These are phyloP conservation scores for Diplodia corticola DNA, from an alignment of 2,329 filamentous ascomycete genomes.

Conservation along the genomic window DNA sequence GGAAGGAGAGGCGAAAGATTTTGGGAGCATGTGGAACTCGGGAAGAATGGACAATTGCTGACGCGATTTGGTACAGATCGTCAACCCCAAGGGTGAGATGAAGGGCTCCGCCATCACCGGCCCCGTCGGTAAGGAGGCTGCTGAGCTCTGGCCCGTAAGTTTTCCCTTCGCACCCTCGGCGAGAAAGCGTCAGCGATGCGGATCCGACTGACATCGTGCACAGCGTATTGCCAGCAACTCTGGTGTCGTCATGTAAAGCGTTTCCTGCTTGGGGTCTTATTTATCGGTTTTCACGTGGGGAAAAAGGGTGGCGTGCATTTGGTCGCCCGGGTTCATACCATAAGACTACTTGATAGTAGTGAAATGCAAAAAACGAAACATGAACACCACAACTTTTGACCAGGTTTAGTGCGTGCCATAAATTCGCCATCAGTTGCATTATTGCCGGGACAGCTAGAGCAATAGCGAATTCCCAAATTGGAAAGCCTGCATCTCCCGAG, in stretches of 20 bases:
- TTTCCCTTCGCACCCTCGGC: background rate
- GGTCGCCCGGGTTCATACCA: slow-evolving; percentile 24
- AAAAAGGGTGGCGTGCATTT: slow-evolving; percentile 24
- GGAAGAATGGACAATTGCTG: slow-evolving; percentile 24
- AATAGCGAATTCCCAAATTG: background rate
- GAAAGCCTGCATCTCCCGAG: background rate
- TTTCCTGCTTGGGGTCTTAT: slow-evolving; percentile 21
- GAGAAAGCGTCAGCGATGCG: background rate
- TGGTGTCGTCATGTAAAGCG: slow-evolving; percentile 95
- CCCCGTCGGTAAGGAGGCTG: slow-evolving; percentile 98
- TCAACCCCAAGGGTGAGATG: slow-evolving; percentile 99
- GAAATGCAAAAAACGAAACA: slow-evolving; percentile 22
- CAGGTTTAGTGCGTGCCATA: background rate
- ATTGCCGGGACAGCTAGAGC: background rate
- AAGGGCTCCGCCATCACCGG: slow-evolving; percentile 99
- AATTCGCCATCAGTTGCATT: background rate
- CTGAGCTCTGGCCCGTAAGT: slow-evolving; percentile 97
- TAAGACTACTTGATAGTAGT: slow-evolving; percentile 21
- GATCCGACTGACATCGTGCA: slow-evolving; percentile 34
- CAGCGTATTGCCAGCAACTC: slow-evolving; percentile 99
- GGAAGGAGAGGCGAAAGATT: background rate
- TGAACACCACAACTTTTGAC: slow-evolving; percentile 18
- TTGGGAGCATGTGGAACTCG: background rate
- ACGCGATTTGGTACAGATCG: slow-evolving; percentile 63
- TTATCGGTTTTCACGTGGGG: slow-evolving; percentile 24